Evolutionary conservation across 495 filamentous ascomycete genomes (phyloP), one percentile per base, ranked within the genome.

Genomic region (Lasiosphaeris hirsuta): DNA sequence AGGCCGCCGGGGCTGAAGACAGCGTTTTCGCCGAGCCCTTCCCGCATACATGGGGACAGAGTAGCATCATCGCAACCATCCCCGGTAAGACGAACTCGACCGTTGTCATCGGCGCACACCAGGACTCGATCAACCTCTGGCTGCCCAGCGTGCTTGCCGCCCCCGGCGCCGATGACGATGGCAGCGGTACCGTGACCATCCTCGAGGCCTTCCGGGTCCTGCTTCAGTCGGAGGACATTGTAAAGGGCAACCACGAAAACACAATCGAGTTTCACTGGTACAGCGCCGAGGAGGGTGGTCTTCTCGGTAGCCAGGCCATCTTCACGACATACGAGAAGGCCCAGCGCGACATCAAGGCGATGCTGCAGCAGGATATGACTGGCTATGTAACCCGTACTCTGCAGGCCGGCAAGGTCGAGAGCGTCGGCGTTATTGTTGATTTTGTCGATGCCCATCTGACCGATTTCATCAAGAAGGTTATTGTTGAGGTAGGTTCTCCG

Each of bases 311-410:
- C 86, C 91, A 96, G 69, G 90, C 88, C 35, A 86, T 99, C 70
- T 97, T 96, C 73, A 78, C 82, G 10, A 70, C 77, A n/a, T 99
- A 99, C 67, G 89, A 90, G 70, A 85, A 85, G 66, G 65, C 83
- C 18, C 78, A 80, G 23, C 78, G 86, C 15, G 86, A 96, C 59
- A 80, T 99, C 67, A 94, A 92, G 73, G 94, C 94, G 19, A 97
- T 99, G 94, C 80, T 99, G 43, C 95, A 99, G 77, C 94, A 99
- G 71, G 94, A 99, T 70, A 99, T 97, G 94, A 97, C 94, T 1
- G 94, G 94, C 9, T 97, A 87, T 69, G 80, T 91, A 4, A 85
- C 91, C 57, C 86, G 85, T 40, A 96, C 94, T 0, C 75, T 95
- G 13, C 85, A 90, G 54, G 89, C 90, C 10, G 92, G 92, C 44